phyloP scores from a whole-genome alignment of 164 flowering plant species.

The Berberis vulgaris region DNA sequence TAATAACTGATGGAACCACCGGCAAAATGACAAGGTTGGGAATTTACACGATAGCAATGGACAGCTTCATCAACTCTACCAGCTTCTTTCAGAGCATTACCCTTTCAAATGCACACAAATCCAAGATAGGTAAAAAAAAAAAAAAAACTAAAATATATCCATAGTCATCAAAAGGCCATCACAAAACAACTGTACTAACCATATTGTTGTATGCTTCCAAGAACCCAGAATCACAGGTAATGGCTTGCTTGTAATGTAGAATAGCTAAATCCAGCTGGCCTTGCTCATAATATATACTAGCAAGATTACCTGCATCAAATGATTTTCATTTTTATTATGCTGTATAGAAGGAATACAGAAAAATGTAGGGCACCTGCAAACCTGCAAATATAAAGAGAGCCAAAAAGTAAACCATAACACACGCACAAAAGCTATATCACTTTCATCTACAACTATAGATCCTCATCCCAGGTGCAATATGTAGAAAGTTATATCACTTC shows the following conservation, averaged over 20 bases:
- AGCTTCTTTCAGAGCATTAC: constrained; percentile 89
- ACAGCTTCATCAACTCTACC: constrained; percentile 95
- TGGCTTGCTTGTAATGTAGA: constrained; percentile 83
- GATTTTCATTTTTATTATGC: neutral
- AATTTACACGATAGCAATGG: constrained; percentile 75
- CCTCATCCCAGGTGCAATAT: no score
- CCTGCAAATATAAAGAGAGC: no score
- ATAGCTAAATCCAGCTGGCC: constrained; percentile 83
- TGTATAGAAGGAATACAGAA: no score
- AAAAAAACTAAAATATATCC: no score
- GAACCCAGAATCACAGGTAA: constrained; percentile 68
- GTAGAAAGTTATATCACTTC: no score
- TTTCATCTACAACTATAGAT: no score
- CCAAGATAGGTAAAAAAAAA: neutral
- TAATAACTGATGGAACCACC: neutral
- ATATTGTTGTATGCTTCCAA: constrained; percentile 93
- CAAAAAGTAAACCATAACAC: no score
- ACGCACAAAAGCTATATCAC: no score
- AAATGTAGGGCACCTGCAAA: no score
- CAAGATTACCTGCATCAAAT: constrained; percentile 73
- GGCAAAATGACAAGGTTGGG: neutral
- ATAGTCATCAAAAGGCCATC: no score
- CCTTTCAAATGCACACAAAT: constrained; percentile 21
- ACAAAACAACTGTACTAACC: constrained; percentile 35
- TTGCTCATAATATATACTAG: constrained; percentile 80